Base-by-base conservation (phyloP, 1,139 yeast species). In the Taphrina sp. region DNA sequence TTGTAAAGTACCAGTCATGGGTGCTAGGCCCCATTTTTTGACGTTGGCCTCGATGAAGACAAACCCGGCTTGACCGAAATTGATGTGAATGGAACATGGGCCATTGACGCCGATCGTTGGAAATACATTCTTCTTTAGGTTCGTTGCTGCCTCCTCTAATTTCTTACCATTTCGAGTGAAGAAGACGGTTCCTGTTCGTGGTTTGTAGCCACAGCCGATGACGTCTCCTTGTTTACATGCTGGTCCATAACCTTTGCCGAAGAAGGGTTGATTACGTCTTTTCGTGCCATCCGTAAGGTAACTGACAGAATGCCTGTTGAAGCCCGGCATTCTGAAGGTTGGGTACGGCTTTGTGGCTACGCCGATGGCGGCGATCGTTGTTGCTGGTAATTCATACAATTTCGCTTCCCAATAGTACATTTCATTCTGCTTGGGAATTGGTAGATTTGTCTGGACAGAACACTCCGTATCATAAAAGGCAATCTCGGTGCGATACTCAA, bases 21-120 rank as follows among this genome's bases (percentile, higher is more conserved):
- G 84, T 24, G 95, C 95, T 63, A 92, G 84, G 2, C 96, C 96
- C 76, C 95, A 87, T 68, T 89, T 90, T 64, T 88, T 78, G 28
- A 88, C 95, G 68, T 92, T 90, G 4, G 96, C 97, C 69, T 92
- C 97, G 58, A 92, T 87, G 74, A 86, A 90, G 1, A 92, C 96
- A 71, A 82, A 92, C 1, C 97, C 98, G 47, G 82, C 72, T 66
- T 89, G 96, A 1, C 98, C 98, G 58, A 92, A 72, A 67, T 92
- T 92, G 12, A 85, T 90, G 64, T 83, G 85, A 52, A 92, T 78
- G 61, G 82, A 69, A 69, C 95, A 80, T 57, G 90, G 76, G 64
- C 84, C 80, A 67, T 81, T 77, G 65, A 94, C 75, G 5, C 98
- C 98, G n/a, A 92, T 74, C 2, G 94, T 87, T 5, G 97, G 97